Base-by-base conservation (phyloP, 768 basidiomycete genomes). In the Leccinum longicurvipes region DNA sequence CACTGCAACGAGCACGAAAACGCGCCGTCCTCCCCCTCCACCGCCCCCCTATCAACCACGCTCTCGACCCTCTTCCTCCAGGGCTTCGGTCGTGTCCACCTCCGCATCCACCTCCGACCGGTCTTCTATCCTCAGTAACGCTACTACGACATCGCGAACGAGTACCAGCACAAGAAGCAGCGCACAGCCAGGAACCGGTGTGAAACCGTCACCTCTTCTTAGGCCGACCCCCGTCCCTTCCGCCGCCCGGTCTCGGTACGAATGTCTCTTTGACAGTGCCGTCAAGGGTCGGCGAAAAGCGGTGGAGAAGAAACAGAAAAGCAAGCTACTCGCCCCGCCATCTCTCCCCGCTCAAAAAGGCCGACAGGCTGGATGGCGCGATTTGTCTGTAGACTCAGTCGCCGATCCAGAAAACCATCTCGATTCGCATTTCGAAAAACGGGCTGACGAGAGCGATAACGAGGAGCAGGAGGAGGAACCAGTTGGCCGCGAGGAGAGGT, bases 301-400 rank as follows among this genome's bases (percentile, higher is more conserved):
- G 4, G 65, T 66, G 47, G 64, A 59, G 47, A 71, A 71, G 48
- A 60, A 62, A 45, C 72, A 63, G 32, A 64, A 67, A 31, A 47
- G 11, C 25, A 61, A 60, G 32, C 60, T 66, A 23, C 69, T 73
- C 9, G 75, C 70, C 19, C 70, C 74, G 2, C 61, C 73, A 4
- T 73, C 72, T 54, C 73, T 76, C 15, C 55, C 73, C 47, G 63
- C 75, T 15, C 76, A 78, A 58, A 77, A 80, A 44, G 66, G 64
- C 39, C 69, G 84, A 54, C 80, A 83, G 54, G 84, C 81, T 3
- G 89, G 89, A 3, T 92, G 89, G 89, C 75, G 87, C 44, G 87
- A 83, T 9, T 65, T 86, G 39, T 87, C 86, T 1, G 81, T 89
- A 27, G 88, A 89, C 66, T 69, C 85, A 51, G 82, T 84, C 51